Base-by-base conservation (phyloP, 108 stramenopile species). In the Nitzschia putrida region DNA sequence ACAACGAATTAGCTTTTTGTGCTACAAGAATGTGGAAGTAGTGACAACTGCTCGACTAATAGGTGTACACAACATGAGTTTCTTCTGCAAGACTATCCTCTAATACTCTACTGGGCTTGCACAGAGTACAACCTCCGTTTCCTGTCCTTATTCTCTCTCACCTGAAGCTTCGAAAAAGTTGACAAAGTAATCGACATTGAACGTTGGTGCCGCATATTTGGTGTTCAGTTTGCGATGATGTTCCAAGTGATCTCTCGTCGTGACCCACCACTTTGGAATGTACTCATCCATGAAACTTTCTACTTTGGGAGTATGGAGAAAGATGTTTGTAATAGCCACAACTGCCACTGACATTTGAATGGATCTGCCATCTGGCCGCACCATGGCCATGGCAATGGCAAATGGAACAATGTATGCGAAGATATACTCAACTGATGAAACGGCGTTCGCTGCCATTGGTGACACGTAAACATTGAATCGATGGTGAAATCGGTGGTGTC, bases 371-470 rank as follows among this genome's bases (percentile, higher is more conserved):
- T 81, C 78, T 8, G 76, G 70, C 0, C 52, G 50, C 11, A 69
- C 71, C 11, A 79, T 23, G 25, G 57, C 64, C 16, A 80, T 61
- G 6, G 67, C 77, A 22, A 83, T 18, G 0, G 67, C 38, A 66
- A 87, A 83, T 37, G 86, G 86, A 22, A 73, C 44, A 69, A 87
- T 77, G 76, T 87, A 87, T 0, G 83, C 83, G 70, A 73, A 42
- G 7, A 72, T 21, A 42, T 81, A 81, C 57, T 81, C 80, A 5
- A 64, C 67, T 8, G 38, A 11, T 0, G 53, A 49, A 29, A 81
- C 80, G 9, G 80, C 80, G 54, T 77, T 81, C 64, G 80, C 75
- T 7, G 76, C 65, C 34, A 53, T 61, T 6, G 76, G 76, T 14
- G 76, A 57, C 16, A 70, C 76, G 49, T 77, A 38, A 9, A 44